Percentiles rank a stretch among this genome's conserved stretches.
phyloP scores from a whole-genome alignment of 2,329 filamentous ascomycete genomes.

The Diaporthe helianthi region DNA sequence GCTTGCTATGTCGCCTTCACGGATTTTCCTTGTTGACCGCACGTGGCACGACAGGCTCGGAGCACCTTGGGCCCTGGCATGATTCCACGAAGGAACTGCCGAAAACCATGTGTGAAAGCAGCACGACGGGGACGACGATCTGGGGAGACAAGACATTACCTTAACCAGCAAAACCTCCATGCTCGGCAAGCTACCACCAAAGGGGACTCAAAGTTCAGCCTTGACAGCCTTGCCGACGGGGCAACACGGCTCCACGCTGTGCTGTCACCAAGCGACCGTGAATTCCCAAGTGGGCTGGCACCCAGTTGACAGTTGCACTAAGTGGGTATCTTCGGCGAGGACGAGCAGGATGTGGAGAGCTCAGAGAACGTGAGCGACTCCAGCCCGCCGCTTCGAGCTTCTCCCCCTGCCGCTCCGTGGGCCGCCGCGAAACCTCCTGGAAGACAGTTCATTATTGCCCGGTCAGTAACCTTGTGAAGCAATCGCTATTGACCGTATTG shows the following conservation, averaged over 20 bases:
- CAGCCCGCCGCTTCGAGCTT: slow-evolving; percentile 11
- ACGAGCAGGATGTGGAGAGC: slow-evolving; percentile 32
- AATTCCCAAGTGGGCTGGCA: slow-evolving; percentile 14
- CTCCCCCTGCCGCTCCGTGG: slow-evolving; percentile 24
- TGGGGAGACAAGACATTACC: slow-evolving; percentile 14
- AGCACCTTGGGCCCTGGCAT: background rate
- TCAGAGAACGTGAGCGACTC: slow-evolving; percentile 10
- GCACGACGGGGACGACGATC: slow-evolving; percentile 16
- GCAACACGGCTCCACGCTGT: slow-evolving; percentile 20
- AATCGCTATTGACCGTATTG: slow-evolving; percentile 7
- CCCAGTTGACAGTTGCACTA: slow-evolving; percentile 16
- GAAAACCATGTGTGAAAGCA: slow-evolving; percentile 16
- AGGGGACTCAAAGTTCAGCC: slow-evolving; percentile 17
- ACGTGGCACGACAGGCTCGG: slow-evolving; percentile 22
- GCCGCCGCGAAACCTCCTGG: slow-evolving; percentile 21
- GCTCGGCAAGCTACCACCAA: background rate
- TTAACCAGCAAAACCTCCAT: background rate
- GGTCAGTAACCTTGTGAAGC: slow-evolving; percentile 20
- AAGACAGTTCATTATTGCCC: slow-evolving; percentile 2
- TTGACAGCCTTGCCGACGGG: slow-evolving; percentile 22
- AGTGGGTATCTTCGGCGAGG: slow-evolving; percentile 28
- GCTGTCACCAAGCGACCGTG: slow-evolving; percentile 20
- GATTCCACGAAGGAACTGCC: slow-evolving; percentile 25
- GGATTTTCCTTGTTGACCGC: slow-evolving; percentile 13
- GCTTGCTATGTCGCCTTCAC: background rate